Evolutionary conservation across 2,329 filamentous ascomycete genomes (phyloP).

Genomic region (Phyllosticta citribraziliensis): DNA sequence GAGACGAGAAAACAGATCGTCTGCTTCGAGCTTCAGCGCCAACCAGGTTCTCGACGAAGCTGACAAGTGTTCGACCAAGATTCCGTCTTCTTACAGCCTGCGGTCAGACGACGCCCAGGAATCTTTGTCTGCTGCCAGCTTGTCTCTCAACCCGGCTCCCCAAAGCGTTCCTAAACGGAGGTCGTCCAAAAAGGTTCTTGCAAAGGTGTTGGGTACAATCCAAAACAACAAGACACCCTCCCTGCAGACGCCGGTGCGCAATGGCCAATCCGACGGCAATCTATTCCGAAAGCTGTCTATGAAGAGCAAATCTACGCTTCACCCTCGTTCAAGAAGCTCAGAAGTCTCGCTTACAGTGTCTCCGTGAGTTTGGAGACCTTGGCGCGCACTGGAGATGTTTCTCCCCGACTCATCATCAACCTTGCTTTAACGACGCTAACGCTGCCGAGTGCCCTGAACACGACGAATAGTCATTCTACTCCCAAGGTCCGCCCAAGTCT

Average conservation of each 20-base stretch:
- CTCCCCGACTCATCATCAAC: neutral
- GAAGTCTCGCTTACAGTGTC: constrained; percentile 19
- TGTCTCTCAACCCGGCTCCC: neutral
- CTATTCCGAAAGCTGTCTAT: constrained; percentile 21
- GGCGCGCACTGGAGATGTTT: neutral
- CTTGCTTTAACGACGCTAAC: neutral
- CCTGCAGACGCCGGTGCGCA: constrained; percentile 8
- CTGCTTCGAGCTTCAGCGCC: neutral
- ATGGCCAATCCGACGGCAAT: constrained; percentile 18
- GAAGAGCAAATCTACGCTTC: constrained; percentile 16
- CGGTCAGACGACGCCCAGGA: neutral
- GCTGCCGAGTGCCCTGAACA: neutral
- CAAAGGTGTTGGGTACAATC: constrained; percentile 10
- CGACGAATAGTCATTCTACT: neutral
- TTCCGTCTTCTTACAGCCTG: neutral
- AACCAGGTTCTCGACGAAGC: neutral
- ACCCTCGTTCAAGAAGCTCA: constrained; percentile 18
- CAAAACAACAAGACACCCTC: constrained; percentile 14
- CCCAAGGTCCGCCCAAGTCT: neutral
- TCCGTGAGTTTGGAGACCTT: neutral
- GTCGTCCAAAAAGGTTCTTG: constrained; percentile 14
- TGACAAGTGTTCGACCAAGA: neutral
- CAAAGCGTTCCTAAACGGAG: constrained; percentile 4
- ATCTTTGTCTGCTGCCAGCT: neutral
- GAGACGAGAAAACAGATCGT: constrained; percentile 8